These are phyloP conservation scores for Leucoagaricus sp. DNA, from an alignment of 1,284 basidiomycete genomes.

Conservation along the genomic window DNA sequence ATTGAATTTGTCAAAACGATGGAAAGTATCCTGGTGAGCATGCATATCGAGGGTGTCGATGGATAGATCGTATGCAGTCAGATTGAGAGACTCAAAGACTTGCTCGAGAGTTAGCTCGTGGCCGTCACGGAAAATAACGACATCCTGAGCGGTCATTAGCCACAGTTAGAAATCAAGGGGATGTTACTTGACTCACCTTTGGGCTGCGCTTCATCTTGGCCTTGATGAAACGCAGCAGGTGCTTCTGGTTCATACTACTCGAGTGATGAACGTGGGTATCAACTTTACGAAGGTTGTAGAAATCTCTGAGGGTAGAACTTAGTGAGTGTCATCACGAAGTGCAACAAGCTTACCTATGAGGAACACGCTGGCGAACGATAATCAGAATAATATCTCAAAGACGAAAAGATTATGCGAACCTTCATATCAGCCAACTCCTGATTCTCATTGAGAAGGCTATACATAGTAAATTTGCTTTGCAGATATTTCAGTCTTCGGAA, in stretches of 20 bases:
- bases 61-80: slow-evolving; percentile 97
- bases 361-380: slow-evolving; percentile 53
- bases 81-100: slow-evolving; percentile 93
- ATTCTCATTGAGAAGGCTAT: slow-evolving; percentile 90
- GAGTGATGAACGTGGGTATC: slow-evolving; percentile 99
- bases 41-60: slow-evolving; percentile 99
- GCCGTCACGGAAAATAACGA: slow-evolving; percentile 95
- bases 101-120: slow-evolving; percentile 87
- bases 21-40: slow-evolving; percentile 96
- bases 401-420: slow-evolving; percentile 42
- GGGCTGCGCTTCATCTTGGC: slow-evolving; percentile 90
- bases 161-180: neutral
- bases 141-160: slow-evolving; percentile 60
- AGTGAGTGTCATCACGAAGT: neutral
- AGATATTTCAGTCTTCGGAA: slow-evolving; percentile 93
- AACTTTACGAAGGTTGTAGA: slow-evolving; percentile 98
- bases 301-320: slow-evolving; percentile 65
- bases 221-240: slow-evolving; percentile 99
- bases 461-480: slow-evolving; percentile 95
- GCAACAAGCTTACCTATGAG: slow-evolving; percentile 56
- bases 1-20: slow-evolving; percentile 97
- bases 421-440: slow-evolving; percentile 98
- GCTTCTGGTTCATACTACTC: slow-evolving; percentile 99
- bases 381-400: slow-evolving; percentile 16
- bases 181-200: slow-evolving; percentile 45